Percentiles rank a stretch among this genome's conserved stretches.
phyloP scores from a whole-genome alignment of 257 asterid species.

The Echites panduratus region DNA sequence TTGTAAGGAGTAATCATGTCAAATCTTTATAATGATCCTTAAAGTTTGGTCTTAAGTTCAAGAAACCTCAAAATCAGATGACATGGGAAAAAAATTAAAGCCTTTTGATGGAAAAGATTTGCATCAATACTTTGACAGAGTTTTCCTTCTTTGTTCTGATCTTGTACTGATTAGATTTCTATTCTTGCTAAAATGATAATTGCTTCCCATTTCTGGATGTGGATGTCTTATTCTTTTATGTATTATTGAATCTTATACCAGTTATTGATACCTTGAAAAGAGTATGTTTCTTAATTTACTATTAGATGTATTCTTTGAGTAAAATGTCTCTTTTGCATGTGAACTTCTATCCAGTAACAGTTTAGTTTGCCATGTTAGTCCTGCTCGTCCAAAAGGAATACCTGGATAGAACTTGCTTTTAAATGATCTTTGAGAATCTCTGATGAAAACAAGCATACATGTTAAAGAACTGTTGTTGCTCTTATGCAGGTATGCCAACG shows the following conservation, averaged over 20 bases:
- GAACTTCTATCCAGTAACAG: background rate
- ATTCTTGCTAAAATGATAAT: background rate
- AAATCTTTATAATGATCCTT: too few species aligned
- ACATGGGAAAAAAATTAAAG: background rate
- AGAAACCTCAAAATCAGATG: background rate
- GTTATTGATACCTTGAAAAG: too few species aligned
- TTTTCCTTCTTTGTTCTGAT: background rate
- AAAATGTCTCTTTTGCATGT: background rate
- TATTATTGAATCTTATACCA: background rate
- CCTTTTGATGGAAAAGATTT: background rate
- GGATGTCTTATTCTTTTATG: too few species aligned
- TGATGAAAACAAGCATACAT: slow-evolving; percentile 10
- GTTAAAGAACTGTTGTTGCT: slow-evolving; percentile 15
- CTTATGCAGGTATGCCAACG: slow-evolving; percentile 78
- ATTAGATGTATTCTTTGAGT: background rate
- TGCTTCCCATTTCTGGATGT: background rate
- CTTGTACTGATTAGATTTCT: background rate
- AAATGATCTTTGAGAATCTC: background rate
- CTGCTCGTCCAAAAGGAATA: background rate
- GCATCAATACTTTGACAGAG: background rate
- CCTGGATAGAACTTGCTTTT: background rate
- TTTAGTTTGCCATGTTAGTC: background rate
- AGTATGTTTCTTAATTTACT: too few species aligned
- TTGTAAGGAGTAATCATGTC: background rate
- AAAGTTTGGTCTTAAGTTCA: background rate